Conservation (phyloP, 2,329 filamentous ascomycete species). For the Colletotrichum orchidophilum region DNA sequence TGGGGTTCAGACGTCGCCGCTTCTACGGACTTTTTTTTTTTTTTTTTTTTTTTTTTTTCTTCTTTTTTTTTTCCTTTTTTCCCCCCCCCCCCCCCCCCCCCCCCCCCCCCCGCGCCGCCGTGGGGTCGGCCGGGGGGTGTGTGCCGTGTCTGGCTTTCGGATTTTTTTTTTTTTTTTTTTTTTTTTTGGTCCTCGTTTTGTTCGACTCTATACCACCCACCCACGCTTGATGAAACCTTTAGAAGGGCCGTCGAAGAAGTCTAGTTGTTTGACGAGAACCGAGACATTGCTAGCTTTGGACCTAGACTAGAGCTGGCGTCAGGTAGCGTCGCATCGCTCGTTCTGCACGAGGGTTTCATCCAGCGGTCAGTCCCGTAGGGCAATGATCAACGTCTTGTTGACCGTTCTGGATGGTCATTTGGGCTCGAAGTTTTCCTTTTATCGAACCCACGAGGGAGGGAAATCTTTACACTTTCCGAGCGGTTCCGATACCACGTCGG, state of each 20-base stretch:
- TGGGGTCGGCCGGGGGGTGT: too few species aligned
- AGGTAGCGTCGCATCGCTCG: conserved; percentile 21
- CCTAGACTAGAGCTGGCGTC: not conserved
- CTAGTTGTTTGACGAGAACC: not conserved
- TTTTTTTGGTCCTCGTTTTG: not conserved
- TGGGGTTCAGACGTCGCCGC: conserved; percentile 8
- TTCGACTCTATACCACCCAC: not conserved
- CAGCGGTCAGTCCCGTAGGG: not conserved
- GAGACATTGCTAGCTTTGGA: not conserved
- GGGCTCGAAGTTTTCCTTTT: not conserved
- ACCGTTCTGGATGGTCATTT: not conserved
- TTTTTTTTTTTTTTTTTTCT: not conserved
- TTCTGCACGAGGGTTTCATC: not conserved
- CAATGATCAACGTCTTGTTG: conserved; percentile 15
- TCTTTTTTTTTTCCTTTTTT: not conserved
- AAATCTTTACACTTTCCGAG: not conserved
- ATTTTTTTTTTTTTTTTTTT: conserved; percentile 8
- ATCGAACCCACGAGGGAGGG: not conserved
- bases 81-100: too few species aligned
- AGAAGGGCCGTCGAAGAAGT: conserved; percentile 10
- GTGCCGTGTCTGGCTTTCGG: too few species aligned
- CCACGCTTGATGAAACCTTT: conserved; percentile 8
- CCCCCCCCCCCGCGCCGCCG: too few species aligned
- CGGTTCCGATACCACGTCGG: not conserved
- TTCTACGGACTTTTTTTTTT: conserved; percentile 12